Evolutionary conservation across 805 yeast species (phyloP), one percentile per base, ranked within the genome.

Genomic region (Saccharomycopsis fermentans): DNA sequence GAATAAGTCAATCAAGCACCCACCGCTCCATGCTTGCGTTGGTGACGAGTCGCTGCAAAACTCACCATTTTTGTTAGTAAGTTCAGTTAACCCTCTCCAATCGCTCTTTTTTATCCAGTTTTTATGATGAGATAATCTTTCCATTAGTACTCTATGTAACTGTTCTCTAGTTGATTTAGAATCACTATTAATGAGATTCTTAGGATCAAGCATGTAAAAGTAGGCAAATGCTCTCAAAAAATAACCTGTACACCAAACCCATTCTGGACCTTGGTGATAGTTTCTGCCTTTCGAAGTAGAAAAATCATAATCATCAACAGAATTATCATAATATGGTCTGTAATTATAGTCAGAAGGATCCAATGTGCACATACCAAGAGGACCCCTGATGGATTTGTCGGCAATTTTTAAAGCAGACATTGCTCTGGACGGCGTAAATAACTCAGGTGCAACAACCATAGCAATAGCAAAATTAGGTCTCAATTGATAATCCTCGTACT

Each of bases 211-310:
- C 53, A 76, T 70, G 64, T 83, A 82, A 67, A 86, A 81, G 52
- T 73, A 69, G 40, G 81, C 73, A 65, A 77, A 83, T 0, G 98
- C 96, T 63, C 97, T 80, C 64, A 94, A 72, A 68, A 90, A 92
- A 70, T 82, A 90, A 2, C 99, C 99, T 27, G 79, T 77, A 59
- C 83, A 80, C 97, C 97, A 92, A 36, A 88, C 87, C 99, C 99
- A 92, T 69, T 94, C 99, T 1, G 99, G 99, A 1, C 99, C 99
- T 73, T 92, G 98, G 71, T 92, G 99, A 70, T 92, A 92, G 72
- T 94, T 94, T 66, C 98, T 81, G 34, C 99, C 99, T 71, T 90
- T 90, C 1, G 97, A 78, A 0, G 97, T 90, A 0, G 95, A 90
- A 77, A 90, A 94, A 70, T 92, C 96, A 4, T 78, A 81, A 56